Base-by-base conservation (phyloP, 78 protist species). In the Carpediemonas membranifera region DNA sequence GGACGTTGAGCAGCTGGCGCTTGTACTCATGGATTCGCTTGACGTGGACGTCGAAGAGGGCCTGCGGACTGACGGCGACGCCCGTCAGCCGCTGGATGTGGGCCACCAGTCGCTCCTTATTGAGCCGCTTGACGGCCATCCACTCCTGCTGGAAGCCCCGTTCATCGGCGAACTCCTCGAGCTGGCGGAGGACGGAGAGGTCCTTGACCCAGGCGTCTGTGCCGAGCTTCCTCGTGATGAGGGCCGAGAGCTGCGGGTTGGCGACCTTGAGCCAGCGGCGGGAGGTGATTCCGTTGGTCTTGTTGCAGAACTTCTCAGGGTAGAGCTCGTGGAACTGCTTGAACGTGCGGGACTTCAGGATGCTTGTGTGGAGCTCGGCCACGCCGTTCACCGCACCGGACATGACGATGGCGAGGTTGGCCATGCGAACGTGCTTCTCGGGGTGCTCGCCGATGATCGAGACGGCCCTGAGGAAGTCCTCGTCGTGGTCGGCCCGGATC, bases 21-120 rank as follows among this genome's bases (percentile, higher is more conserved):
- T 91, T 91, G 87, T 91, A 91, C 79, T 91, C 96, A 69, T 91
- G 96, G 54, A 91, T 84, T 59, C 96, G 83, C 84, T 91, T 91
- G 59, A 88, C 86, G 60, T 88, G 92, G 24, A 84, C 73, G 70
- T 91, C 96, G 59, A 85, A 92, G 65, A 92, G 60, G 28, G 89
- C 81, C 52, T 87, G 68, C 50, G 65, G 52, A 68, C 85, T 56
- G 30, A 91, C 75, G 25, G 61, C 69, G 63, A 84, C 57, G 36
- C 76, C 86, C 72, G 71, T 74, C 62, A 78, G 43, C 76, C 78
- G 39, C 65, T 66, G 33, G 52, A 91, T 64, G 71, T 71, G 64
- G n/a, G 51, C 78, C 14, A 90, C 90, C 0, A 92, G 81, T 44
- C 80, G 63, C 76, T 63, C 60, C 84, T 92, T 92, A 73, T 73